These are phyloP conservation scores for Pyrenophora teres DNA, from an alignment of 2,329 filamentous ascomycete genomes.

Conservation along the genomic window DNA sequence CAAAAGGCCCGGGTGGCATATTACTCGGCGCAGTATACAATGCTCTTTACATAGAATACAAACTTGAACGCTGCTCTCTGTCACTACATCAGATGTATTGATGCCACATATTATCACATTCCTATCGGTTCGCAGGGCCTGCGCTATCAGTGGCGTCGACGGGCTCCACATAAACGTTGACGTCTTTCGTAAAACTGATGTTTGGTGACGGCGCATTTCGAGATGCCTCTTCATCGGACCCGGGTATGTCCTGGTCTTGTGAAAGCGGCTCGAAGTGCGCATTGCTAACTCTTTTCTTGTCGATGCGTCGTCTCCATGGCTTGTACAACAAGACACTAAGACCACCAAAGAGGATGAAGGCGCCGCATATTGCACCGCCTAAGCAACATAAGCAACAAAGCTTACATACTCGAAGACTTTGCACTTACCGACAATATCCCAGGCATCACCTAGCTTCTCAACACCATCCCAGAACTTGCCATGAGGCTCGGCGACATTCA, in stretches of 20 bases:
- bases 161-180: slow-evolving; percentile 21
- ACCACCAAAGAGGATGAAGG: slow-evolving; percentile 78
- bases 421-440: slow-evolving; percentile 44
- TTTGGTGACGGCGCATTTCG: not conserved
- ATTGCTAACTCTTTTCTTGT: slow-evolving; percentile 41
- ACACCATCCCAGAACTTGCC: slow-evolving; percentile 93
- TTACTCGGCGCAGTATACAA: not conserved
- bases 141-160: slow-evolving; percentile 24
- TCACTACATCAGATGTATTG: not conserved
- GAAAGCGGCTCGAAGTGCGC: slow-evolving; percentile 38
- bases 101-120: not conserved
- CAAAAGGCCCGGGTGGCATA: too few species aligned
- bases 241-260: slow-evolving; percentile 9
- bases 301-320: slow-evolving; percentile 73
- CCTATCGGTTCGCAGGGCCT: slow-evolving; percentile 6
- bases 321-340: slow-evolving; percentile 76
- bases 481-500: slow-evolving; percentile 73
- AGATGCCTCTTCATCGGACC: slow-evolving; percentile 16
- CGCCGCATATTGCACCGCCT: slow-evolving; percentile 77
- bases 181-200: slow-evolving; percentile 11
- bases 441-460: slow-evolving; percentile 52
- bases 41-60: too few species aligned
- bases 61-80: not conserved
- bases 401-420: slow-evolving; percentile 44
- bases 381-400: slow-evolving; percentile 1